Evolutionary conservation across 179 eudicot genomes (phyloP).

Genomic region (Camellia oleifera): DNA sequence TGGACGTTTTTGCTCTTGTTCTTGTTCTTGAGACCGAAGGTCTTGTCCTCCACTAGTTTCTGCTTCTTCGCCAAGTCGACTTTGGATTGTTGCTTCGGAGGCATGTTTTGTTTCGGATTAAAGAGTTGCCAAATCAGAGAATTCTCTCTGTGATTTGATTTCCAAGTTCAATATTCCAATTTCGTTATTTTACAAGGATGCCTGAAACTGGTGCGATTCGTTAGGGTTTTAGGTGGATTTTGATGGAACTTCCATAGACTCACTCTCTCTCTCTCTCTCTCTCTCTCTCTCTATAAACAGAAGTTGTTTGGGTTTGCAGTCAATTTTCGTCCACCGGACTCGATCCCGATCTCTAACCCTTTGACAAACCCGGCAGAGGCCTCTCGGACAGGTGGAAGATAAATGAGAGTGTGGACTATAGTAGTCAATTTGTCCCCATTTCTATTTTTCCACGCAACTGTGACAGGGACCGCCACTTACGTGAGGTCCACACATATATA

Average conservation of each 20-base stretch:
- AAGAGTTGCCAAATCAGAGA: conserved; percentile 5
- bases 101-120: conserved; percentile 43
- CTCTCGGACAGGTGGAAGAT: not conserved
- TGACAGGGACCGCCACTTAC: too few relatives aligned
- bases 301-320: too few relatives aligned
- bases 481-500: too few relatives aligned
- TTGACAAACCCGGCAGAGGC: too few relatives aligned
- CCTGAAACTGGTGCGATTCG: not conserved
- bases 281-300: too few relatives aligned
- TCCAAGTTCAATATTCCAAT: not conserved
- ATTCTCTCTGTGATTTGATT: not conserved
- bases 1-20: conserved; percentile 93
- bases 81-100: conserved; percentile 81
- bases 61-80: conserved; percentile 92
- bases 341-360: too few relatives aligned
- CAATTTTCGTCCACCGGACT: too few relatives aligned
- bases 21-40: conserved; percentile 94
- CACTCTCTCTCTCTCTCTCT: too few relatives aligned
- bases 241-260: not conserved
- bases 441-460: too few relatives aligned
- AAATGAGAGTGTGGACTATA: not conserved
- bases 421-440: not conserved
- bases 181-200: not conserved
- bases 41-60: conserved; percentile 89
- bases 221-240: conserved; percentile 10